Conservation (phyloP, 2,329 filamentous ascomycete species). For the Chalaropsis thielavioides region DNA sequence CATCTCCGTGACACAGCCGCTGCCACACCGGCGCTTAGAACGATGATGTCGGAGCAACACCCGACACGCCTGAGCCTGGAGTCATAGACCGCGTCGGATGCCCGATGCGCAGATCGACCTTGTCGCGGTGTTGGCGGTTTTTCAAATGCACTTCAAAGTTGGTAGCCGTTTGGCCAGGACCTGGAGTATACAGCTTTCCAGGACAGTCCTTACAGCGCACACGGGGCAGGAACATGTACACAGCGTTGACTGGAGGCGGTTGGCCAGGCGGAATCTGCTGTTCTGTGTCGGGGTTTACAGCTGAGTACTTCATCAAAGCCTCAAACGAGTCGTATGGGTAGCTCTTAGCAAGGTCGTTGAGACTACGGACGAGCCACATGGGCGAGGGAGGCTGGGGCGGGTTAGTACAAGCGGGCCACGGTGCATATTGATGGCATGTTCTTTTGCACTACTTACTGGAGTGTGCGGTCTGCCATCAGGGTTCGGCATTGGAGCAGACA, state of each 20-base stretch:
- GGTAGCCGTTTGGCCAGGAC: constrained; percentile 66
- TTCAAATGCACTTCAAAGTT: constrained; percentile 90
- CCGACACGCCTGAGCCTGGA: background rate
- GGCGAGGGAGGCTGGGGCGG: constrained; percentile 60
- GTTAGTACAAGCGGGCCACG: background rate
- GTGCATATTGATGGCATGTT: background rate
- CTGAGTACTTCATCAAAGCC: constrained; percentile 77
- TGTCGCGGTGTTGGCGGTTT: constrained; percentile 65
- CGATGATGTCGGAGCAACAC: background rate
- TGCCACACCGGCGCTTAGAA: background rate
- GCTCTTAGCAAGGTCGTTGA: constrained; percentile 52
- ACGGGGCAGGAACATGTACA: constrained; percentile 71
- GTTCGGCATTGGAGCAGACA: constrained; percentile 50
- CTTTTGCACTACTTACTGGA: constrained; percentile 39
- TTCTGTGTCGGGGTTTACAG: constrained; percentile 59
- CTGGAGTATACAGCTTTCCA: constrained; percentile 84
- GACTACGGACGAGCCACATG: constrained; percentile 64
- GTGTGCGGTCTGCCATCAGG: constrained; percentile 40
- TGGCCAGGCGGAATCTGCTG: constrained; percentile 42
- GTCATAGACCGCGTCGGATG: constrained; percentile 19
- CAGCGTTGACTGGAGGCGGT: constrained; percentile 46
- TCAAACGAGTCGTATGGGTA: constrained; percentile 80
- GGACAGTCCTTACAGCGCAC: constrained; percentile 89
- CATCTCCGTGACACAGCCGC: background rate
- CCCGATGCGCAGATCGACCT: constrained; percentile 34